Evolutionary conservation across 192 early-diverging fungal genomes (phyloP).

Genomic region (Dimargaris xerosporica): DNA sequence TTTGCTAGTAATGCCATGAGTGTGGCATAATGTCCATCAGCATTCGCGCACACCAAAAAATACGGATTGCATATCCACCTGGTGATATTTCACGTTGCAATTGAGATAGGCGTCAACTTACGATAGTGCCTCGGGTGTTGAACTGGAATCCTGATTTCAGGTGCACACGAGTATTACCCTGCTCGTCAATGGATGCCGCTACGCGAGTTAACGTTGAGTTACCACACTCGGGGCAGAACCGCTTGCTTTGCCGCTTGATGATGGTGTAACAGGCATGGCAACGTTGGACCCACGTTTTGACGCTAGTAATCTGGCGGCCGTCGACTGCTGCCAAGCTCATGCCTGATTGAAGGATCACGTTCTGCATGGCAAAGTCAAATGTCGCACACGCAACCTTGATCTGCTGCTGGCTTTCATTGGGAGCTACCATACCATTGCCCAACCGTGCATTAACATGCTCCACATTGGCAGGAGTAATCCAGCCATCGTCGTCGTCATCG

Average conservation of each 20-base stretch:
- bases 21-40: too few species aligned
- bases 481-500: constrained; percentile 39
- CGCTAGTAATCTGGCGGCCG: constrained; percentile 53
- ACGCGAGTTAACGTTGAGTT: constrained; percentile 73
- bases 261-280: constrained; percentile 90
- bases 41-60: too few species aligned
- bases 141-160: constrained; percentile 86
- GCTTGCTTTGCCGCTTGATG: constrained; percentile 69
- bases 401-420: constrained; percentile 15
- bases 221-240: constrained; percentile 91
- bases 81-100: too few species aligned
- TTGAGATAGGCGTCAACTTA: constrained; percentile 18
- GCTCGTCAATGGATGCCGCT: constrained; percentile 57
- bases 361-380: constrained; percentile 69
- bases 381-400: constrained; percentile 82
- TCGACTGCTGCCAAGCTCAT: constrained; percentile 71
- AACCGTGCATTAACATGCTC: constrained; percentile 22
- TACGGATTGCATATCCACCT: too few species aligned
- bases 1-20: too few species aligned
- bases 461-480: constrained; percentile 90
- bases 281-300: constrained; percentile 81
- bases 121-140: constrained; percentile 73
- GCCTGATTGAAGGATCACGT: constrained; percentile 87
- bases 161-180: constrained; percentile 67
- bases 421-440: constrained; percentile 32